Percentiles rank a stretch among this genome's conserved stretches.
Evolutionary conservation across 2,329 filamentous ascomycete species (phyloP).

Genomic region (Aspergillus tubingensis): DNA sequence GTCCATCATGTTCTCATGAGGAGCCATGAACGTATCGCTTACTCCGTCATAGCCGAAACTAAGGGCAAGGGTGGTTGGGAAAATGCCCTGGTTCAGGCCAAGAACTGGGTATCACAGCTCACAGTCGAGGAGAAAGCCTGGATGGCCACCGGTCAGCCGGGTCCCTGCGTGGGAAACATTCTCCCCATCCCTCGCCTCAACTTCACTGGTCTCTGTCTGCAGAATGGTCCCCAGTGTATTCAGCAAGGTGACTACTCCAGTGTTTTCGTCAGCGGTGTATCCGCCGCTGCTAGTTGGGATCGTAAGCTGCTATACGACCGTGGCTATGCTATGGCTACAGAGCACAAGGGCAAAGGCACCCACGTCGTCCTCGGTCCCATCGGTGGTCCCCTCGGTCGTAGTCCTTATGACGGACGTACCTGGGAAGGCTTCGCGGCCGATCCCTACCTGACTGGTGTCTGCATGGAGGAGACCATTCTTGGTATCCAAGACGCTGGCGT

Average conservation of each 20-base stretch:
- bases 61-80: constrained; percentile 27
- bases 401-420: constrained; percentile 25
- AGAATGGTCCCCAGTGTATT: constrained; percentile 53
- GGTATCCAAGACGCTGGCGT: constrained; percentile 59
- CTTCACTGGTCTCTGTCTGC: constrained; percentile 34
- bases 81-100: constrained; percentile 16
- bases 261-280: constrained; percentile 73
- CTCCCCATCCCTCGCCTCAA: constrained; percentile 31
- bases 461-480: constrained; percentile 48
- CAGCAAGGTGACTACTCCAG: constrained; percentile 69
- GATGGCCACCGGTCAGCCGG: constrained; percentile 30
- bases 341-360: constrained; percentile 42
- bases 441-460: constrained; percentile 48
- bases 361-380: constrained; percentile 47
- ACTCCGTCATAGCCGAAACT: constrained; percentile 15
- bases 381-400: constrained; percentile 46
- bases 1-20: neutral
- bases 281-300: constrained; percentile 65
- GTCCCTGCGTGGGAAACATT: constrained; percentile 37
- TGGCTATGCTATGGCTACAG: constrained; percentile 57
- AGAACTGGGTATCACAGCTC: constrained; percentile 21
- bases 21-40: neutral
- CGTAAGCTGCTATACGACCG: constrained; percentile 55
- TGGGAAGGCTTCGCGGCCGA: constrained; percentile 50
- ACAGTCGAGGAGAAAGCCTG: constrained; percentile 30